phyloP scores from a whole-genome alignment of 176 grass and related monocot genomes.

The Alopecurus myosuroides region DNA sequence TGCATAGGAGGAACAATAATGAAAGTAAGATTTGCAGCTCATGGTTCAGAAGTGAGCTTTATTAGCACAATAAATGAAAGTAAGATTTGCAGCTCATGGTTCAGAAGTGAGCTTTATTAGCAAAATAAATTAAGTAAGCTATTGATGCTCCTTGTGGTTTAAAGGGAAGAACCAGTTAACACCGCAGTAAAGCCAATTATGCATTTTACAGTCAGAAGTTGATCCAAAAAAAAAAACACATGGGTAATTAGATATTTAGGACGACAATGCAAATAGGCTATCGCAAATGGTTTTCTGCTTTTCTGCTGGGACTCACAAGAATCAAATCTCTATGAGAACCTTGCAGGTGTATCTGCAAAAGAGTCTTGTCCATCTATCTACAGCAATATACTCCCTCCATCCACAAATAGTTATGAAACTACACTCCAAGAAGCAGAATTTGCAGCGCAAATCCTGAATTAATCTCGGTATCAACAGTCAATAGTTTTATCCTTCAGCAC shows the following conservation, averaged over 20 bases:
- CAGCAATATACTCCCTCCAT: no score
- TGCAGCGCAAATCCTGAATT: background rate
- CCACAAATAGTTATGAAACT: no score
- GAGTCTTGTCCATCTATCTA: background rate
- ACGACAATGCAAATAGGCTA: background rate
- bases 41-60: background rate
- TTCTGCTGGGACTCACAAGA: background rate
- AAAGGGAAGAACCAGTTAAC: background rate
- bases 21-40: background rate
- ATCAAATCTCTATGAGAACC: background rate
- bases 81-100: background rate
- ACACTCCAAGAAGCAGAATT: no score
- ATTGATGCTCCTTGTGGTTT: background rate
- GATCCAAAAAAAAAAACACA: background rate
- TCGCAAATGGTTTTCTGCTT: background rate
- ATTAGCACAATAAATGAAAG: background rate
- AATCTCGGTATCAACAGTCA: no score
- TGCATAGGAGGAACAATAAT: background rate
- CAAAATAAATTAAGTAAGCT: background rate
- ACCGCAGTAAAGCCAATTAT: background rate
- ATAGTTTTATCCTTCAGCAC: background rate
- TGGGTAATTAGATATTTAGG: background rate
- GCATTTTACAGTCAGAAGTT: background rate
- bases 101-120: background rate
- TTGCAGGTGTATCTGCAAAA: background rate